These are phyloP conservation scores for Parsonsia alboflavescens DNA, from an alignment of 257 asterid genomes.

Conservation along the genomic window DNA sequence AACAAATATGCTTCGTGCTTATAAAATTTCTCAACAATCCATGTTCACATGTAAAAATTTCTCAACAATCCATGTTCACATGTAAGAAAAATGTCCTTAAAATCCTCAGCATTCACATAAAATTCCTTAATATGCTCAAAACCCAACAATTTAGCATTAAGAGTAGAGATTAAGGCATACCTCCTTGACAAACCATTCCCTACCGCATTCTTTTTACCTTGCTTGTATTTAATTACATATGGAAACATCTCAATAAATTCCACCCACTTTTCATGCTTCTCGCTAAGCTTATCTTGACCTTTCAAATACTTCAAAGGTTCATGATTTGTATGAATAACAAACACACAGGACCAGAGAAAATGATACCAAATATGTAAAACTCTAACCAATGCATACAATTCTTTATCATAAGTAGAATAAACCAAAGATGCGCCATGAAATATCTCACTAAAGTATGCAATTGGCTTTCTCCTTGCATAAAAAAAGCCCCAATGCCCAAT, in stretches of 20 bases:
- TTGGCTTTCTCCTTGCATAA: neutral
- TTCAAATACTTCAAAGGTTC: neutral
- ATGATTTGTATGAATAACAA: neutral
- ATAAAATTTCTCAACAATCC: neutral
- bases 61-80: neutral
- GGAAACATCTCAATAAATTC: no score
- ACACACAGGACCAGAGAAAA: no score
- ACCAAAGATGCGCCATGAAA: neutral
- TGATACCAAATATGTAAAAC: neutral
- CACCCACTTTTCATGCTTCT: no score
- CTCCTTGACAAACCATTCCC: no score
- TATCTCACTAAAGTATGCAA: neutral
- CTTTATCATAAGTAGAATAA: neutral
- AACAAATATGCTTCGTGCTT: neutral
- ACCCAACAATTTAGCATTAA: no score
- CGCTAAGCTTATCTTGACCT: no score
- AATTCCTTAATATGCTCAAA: no score
- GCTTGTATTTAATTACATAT: no score
- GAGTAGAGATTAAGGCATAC: no score
- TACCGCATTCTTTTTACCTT: no score
- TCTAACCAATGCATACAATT: no score
- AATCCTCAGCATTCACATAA: neutral
- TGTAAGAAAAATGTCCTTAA: neutral
- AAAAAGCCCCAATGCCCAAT: neutral
- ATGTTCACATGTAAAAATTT: neutral